phyloP scores from a whole-genome alignment of 2,329 filamentous ascomycete genomes.

The Teratosphaeria epicoccoides region DNA sequence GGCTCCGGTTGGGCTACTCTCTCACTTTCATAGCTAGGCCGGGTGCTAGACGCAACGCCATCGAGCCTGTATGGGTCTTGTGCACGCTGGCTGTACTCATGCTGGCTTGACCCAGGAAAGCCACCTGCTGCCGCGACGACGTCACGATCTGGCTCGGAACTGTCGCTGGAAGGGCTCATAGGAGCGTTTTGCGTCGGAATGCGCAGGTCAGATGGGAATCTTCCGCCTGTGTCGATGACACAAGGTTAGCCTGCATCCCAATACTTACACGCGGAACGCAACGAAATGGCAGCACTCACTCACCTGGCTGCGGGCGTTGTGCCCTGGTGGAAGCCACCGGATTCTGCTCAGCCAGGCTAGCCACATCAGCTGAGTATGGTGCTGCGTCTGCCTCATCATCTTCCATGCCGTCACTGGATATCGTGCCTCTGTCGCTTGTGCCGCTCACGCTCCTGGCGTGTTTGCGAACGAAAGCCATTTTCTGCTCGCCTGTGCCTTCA shows the following conservation, averaged over 20 bases:
- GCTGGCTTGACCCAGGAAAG: constrained; percentile 23
- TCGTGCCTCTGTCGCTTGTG: constrained; percentile 43
- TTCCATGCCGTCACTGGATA: constrained; percentile 65
- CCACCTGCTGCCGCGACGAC: constrained; percentile 41
- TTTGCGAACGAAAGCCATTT: constrained; percentile 73
- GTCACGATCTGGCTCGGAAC: constrained; percentile 53
- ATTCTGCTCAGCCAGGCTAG: constrained; percentile 27
- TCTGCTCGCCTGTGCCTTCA: constrained; percentile 78
- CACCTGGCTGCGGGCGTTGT: constrained; percentile 77
- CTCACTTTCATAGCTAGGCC: not conserved
- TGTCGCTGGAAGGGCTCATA: constrained; percentile 62
- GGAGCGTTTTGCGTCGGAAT: constrained; percentile 54
- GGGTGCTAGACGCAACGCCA: constrained; percentile 12
- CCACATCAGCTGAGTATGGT: constrained; percentile 52
- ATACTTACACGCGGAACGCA: constrained; percentile 10
- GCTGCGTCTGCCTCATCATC: constrained; percentile 58
- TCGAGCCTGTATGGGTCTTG: constrained; percentile 22
- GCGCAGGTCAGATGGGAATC: constrained; percentile 90
- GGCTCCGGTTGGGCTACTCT: not conserved
- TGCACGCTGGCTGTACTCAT: constrained; percentile 13
- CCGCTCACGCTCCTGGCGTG: constrained; percentile 71
- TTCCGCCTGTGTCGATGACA: constrained; percentile 36
- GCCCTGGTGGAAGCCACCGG: constrained; percentile 33
- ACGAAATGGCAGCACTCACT: constrained; percentile 27
- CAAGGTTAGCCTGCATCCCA: constrained; percentile 4